Conservation (phyloP, 2,329 filamentous ascomycete species). For the Sclerotinia sclerotiorum region DNA sequence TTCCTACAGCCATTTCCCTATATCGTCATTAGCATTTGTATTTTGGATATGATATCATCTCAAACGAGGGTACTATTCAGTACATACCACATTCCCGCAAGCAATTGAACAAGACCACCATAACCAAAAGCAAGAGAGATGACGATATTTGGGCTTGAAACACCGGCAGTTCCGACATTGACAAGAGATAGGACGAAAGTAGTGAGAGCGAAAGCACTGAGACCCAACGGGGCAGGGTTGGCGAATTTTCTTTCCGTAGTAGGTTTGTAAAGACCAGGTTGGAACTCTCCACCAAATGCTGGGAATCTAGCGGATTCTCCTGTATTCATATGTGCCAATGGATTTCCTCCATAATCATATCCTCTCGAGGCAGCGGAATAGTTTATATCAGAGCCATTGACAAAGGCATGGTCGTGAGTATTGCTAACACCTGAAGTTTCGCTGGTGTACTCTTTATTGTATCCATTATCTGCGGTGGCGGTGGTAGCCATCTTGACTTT, state of each 20-base stretch:
- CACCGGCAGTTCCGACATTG: slow-evolving; percentile 52
- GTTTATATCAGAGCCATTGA: slow-evolving; percentile 20
- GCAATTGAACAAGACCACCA: slow-evolving; percentile 66
- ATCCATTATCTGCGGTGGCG: slow-evolving; percentile 27
- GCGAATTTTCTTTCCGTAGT: slow-evolving; percentile 54
- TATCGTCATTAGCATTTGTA: background rate
- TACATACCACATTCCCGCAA: slow-evolving; percentile 61
- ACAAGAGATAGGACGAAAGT: slow-evolving; percentile 61
- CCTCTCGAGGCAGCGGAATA: slow-evolving; percentile 11
- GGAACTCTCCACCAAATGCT: slow-evolving; percentile 59
- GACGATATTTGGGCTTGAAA: slow-evolving; percentile 53
- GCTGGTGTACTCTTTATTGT: slow-evolving; percentile 32
- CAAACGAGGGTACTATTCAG: background rate
- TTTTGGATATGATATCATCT: background rate
- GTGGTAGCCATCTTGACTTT: slow-evolving; percentile 34
- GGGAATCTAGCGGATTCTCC: slow-evolving; percentile 46
- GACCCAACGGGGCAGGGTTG: slow-evolving; percentile 60
- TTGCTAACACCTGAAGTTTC: slow-evolving; percentile 10
- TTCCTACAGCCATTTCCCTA: slow-evolving; percentile 63
- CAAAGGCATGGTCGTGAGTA: slow-evolving; percentile 29
- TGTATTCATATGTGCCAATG: slow-evolving; percentile 51
- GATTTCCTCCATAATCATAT: slow-evolving; percentile 43
- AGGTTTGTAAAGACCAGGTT: slow-evolving; percentile 57
- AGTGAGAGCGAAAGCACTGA: slow-evolving; percentile 61
- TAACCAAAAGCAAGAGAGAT: slow-evolving; percentile 59